Conservation (phyloP, 176 grass and related monocot genomes). For the Thinopyrum elongatum region DNA sequence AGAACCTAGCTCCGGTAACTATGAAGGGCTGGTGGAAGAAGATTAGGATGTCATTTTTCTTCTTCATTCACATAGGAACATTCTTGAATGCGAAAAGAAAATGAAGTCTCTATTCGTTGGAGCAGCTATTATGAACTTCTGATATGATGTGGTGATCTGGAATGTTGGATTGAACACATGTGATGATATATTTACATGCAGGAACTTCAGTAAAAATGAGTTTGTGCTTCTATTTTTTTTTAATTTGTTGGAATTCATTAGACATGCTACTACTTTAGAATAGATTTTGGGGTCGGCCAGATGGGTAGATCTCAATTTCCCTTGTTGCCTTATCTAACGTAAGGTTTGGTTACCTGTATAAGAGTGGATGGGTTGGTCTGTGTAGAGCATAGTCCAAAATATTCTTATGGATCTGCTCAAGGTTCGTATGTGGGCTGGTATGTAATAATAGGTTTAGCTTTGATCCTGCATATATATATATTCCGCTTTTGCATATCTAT, state of each 20-base stretch:
- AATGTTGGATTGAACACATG: neutral
- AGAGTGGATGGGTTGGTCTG: neutral
- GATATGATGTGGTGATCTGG: neutral
- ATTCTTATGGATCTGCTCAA: too few species aligned
- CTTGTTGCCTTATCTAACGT: neutral
- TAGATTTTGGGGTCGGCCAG: neutral
- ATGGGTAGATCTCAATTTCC: neutral
- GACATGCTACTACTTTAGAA: neutral
- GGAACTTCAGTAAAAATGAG: neutral
- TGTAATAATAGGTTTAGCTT: too few species aligned
- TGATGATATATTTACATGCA: neutral
- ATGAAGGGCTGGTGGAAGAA: neutral
- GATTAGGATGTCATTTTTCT: neutral
- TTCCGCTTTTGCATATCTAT: too few species aligned
- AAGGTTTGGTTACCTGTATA: neutral
- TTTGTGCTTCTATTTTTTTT: neutral
- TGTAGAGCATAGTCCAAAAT: neutral
- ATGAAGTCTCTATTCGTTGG: neutral
- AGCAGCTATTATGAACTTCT: neutral
- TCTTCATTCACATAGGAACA: neutral
- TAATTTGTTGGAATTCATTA: neutral
- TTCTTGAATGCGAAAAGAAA: neutral
- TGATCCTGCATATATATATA: too few species aligned
- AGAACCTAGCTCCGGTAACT: neutral
- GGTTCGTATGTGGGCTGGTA: too few species aligned